Percentiles rank a stretch among this genome's conserved stretches.
These are phyloP conservation scores for Globisporangium mamillatum DNA, from an alignment of 352 stramenopile species.

Conservation along the genomic window DNA sequence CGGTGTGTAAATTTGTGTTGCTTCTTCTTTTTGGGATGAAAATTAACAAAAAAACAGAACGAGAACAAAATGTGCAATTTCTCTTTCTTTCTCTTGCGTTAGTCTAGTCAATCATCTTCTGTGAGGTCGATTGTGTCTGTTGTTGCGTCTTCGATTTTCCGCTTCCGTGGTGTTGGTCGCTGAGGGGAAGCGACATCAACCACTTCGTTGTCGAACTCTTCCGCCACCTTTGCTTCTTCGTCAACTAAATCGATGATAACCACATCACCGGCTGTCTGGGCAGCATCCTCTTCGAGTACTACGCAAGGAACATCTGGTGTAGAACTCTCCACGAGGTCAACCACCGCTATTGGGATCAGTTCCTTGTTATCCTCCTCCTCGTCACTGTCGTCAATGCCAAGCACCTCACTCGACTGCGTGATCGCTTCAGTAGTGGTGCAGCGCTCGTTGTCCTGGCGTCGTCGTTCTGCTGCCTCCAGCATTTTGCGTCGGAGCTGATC, in stretches of 20 bases:
- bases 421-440: slow-evolving; percentile 22
- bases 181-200: not conserved
- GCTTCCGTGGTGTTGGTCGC: not conserved
- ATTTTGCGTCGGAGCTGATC: slow-evolving; percentile 30
- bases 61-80: not conserved
- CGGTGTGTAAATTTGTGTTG: slow-evolving; percentile 8
- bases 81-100: not conserved
- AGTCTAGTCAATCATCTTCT: slow-evolving; percentile 3
- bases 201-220: not conserved
- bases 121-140: slow-evolving; percentile 30
- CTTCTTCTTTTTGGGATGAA: not conserved
- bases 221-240: slow-evolving; percentile 1
- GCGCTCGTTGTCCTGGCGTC: slow-evolving; percentile 36
- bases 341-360: not conserved
- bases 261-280: not conserved
- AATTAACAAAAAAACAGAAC: not conserved
- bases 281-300: not conserved
- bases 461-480: slow-evolving; percentile 52
- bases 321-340: not conserved
- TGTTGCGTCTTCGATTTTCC: not conserved
- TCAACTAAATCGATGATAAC: slow-evolving; percentile 22
- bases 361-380: slow-evolving; percentile 27
- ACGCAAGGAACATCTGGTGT: not conserved
- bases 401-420: slow-evolving; percentile 28
- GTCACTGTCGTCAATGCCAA: slow-evolving; percentile 50